Conservation (phyloP, 441 rosid genomes). For the Arabidopsis lyrata region DNA sequence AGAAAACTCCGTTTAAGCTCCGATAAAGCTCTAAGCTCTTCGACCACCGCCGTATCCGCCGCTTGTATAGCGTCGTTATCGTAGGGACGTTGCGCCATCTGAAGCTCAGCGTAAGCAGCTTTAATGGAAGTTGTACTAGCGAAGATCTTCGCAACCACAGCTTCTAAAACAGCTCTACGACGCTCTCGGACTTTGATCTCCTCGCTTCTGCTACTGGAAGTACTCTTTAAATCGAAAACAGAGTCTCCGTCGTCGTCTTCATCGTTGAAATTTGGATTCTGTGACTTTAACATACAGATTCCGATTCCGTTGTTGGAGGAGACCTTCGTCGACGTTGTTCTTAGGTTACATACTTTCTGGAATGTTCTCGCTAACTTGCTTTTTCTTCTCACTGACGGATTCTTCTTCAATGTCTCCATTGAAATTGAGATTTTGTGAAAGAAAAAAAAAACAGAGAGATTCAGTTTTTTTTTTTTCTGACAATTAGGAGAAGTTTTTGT, state of each 20-base stretch:
- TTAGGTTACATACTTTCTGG: conserved; percentile 70
- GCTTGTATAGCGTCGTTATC: conserved; percentile 62
- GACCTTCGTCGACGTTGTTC: conserved; percentile 55
- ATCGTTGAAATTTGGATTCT: conserved; percentile 48
- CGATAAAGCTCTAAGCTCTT: conserved; percentile 61
- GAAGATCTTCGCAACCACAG: conserved; percentile 71
- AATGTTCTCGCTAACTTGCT: conserved; percentile 72
- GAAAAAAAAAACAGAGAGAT: conserved; percentile 6
- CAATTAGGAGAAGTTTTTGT: not conserved
- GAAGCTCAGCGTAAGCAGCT: conserved; percentile 78
- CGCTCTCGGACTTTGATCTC: conserved; percentile 44
- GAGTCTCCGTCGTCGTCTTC: conserved; percentile 42
- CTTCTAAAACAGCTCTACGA: conserved; percentile 64
- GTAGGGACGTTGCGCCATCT: conserved; percentile 76
- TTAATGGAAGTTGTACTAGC: conserved; percentile 64
- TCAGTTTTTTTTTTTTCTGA: not conserved
- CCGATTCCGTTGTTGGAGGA: conserved; percentile 77
- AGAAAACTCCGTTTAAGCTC: conserved; percentile 64
- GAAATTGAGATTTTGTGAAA: not conserved
- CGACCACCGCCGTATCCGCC: conserved; percentile 70
- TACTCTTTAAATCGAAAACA: conserved; percentile 38
- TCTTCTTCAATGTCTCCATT: conserved; percentile 72
- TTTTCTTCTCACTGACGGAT: conserved; percentile 58
- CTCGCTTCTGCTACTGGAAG: conserved; percentile 36
- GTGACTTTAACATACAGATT: conserved; percentile 67